Percentiles rank a stretch among this genome's conserved stretches.
Conservation (phyloP, 805 yeast species). For the Scheffersomyces amazonensis region DNA sequence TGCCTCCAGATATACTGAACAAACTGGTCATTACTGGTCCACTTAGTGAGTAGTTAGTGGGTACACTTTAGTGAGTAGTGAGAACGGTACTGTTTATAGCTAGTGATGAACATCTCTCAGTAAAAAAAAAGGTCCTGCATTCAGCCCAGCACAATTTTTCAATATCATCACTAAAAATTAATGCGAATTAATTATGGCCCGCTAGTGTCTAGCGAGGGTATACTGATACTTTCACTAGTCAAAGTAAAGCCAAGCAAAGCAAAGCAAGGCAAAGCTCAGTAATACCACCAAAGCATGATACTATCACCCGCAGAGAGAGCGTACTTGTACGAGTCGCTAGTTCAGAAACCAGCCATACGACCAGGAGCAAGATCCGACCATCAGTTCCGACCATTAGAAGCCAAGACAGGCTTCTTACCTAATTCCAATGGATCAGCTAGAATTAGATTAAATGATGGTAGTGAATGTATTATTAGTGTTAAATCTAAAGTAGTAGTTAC, state of each 20-base stretch:
- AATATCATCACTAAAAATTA: not conserved
- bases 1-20: too few relatives aligned
- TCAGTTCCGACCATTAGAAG: constrained; percentile 86
- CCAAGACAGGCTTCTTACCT: constrained; percentile 76
- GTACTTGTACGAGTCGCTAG: constrained; percentile 72
- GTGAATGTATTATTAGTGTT: constrained; percentile 89
- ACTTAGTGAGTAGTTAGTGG: not conserved
- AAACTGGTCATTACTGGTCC: too few relatives aligned
- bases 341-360: constrained; percentile 58
- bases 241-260: not conserved
- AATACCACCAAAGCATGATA: constrained; percentile 57
- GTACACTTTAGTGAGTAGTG: not conserved
- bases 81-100: too few relatives aligned
- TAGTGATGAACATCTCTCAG: too few relatives aligned
- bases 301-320: constrained; percentile 75
- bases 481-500: constrained; percentile 73
- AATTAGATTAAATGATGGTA: constrained; percentile 82
- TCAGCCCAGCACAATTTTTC: too few relatives aligned
- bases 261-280: not conserved
- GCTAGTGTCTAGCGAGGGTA: not conserved
- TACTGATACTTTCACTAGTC: not conserved
- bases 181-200: not conserved
- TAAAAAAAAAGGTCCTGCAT: too few relatives aligned
- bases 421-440: constrained; percentile 91
- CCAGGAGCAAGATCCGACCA: constrained; percentile 78